Evolutionary conservation across 2,329 filamentous ascomycete genomes (phyloP), one percentile per base, ranked within the genome.

Genomic region (Cercospora citrullina): DNA sequence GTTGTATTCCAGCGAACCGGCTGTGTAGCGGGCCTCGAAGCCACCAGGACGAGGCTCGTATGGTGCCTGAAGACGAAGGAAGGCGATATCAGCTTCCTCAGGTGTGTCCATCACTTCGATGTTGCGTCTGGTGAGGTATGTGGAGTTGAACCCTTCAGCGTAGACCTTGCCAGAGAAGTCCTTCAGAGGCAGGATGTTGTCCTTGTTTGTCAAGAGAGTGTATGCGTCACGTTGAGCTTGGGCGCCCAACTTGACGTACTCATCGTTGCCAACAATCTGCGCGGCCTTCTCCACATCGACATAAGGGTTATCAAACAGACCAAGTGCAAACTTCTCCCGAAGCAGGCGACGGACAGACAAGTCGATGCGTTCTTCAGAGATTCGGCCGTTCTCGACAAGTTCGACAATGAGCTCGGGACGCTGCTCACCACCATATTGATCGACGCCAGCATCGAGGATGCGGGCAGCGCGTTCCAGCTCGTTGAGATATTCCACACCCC

Each of bases 391-490:
- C 1, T 79, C 71, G 0, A 85, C 83, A 0, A 84, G 76, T 64
- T 85, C 77, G 2, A 84, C 72, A n/a, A 86, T 75, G 1, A 86
- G 79, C 64, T 86, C 84, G 0, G 83, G 80, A 0, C 81, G 75
- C 3, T 78, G 71, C 71, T 87, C 85, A 10, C 85, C 84, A 1
- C 85, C 84, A 60, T 86, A 81, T 66, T 85, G 84, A 67, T 87
- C 85, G 36, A 81, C 82, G 0, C 85, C 85, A 0, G 84, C 84
- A 7, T 85, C 80, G 1, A 87, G 69, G 7, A 86, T 78, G 68
- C 76, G 81, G 16, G 74, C 78, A 4, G 75, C 79, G 8, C 83
- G 77, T 67, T 86, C 77, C 1, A 81, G 71, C 65, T 79, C 81
- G 21, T 73, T 81, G 1, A 84, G 74, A 61, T 81, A 73, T 69